Evolutionary conservation across 2,329 filamentous ascomycete species (phyloP).

Genomic region (Microsporum ferrugineum): DNA sequence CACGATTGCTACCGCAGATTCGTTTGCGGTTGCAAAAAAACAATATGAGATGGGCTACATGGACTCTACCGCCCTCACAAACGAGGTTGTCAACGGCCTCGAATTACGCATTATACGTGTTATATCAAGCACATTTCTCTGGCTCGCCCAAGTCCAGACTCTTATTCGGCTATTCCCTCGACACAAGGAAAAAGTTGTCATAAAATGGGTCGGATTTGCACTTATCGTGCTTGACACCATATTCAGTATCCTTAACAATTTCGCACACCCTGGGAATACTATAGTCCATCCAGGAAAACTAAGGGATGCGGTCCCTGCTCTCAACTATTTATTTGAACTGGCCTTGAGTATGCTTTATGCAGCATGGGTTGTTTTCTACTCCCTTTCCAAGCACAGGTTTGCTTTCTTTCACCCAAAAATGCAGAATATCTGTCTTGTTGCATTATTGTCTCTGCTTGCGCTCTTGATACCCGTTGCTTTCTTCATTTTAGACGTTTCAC

Average conservation of each 20-base stretch:
- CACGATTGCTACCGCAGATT: slow-evolving; percentile 86
- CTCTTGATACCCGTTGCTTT: slow-evolving; percentile 84
- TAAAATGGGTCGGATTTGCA: slow-evolving; percentile 96
- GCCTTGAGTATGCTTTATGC: slow-evolving; percentile 79
- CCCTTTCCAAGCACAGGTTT: slow-evolving; percentile 80
- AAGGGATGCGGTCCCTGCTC: slow-evolving; percentile 76
- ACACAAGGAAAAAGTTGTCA: slow-evolving; percentile 93
- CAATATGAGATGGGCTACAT: slow-evolving; percentile 73
- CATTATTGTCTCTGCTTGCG: slow-evolving; percentile 65
- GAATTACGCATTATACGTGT: slow-evolving; percentile 84
- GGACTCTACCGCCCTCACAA: slow-evolving; percentile 64
- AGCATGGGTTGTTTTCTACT: slow-evolving; percentile 88
- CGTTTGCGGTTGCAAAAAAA: slow-evolving; percentile 67
- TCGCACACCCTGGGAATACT: slow-evolving; percentile 43
- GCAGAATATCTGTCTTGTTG: slow-evolving; percentile 76
- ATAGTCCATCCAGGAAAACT: slow-evolving; percentile 57
- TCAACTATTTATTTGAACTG: slow-evolving; percentile 83
- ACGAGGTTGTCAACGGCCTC: slow-evolving; percentile 67
- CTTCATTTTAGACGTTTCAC: slow-evolving; percentile 80
- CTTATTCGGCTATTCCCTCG: slow-evolving; percentile 90
- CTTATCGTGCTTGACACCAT: slow-evolving; percentile 82
- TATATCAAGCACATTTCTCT: slow-evolving; percentile 91
- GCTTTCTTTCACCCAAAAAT: slow-evolving; percentile 84
- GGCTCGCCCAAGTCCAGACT: slow-evolving; percentile 95
- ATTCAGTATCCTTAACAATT: slow-evolving; percentile 86